Percentiles rank a stretch among this genome's conserved stretches.
Conservation (phyloP, 1,284 basidiomycete species). For the Ceratobasidium sp. region DNA sequence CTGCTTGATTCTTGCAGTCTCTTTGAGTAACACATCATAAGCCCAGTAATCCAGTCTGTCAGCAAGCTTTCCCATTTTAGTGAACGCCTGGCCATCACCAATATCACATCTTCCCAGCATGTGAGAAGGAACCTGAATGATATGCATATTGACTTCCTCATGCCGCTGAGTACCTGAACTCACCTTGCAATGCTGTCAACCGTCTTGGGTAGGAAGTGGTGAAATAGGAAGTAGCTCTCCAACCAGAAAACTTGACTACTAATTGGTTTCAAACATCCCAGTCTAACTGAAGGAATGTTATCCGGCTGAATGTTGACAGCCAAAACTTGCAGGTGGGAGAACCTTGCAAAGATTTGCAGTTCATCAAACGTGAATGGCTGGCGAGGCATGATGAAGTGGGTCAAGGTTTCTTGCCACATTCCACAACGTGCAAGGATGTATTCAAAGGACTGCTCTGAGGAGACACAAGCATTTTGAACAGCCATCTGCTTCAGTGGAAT, state of each 20-base stretch:
- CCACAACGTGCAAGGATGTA: no score
- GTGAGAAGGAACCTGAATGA: neutral
- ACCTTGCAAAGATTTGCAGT: neutral
- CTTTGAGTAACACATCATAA: neutral
- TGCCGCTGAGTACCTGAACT: no score
- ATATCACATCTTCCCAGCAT: neutral
- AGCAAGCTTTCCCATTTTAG: neutral
- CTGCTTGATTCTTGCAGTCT: no score
- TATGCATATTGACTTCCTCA: neutral
- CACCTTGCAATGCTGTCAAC: no score
- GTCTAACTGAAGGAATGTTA: neutral
- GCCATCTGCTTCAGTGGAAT: no score
- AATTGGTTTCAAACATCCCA: neutral
- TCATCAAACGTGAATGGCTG: neutral
- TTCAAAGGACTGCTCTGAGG: no score
- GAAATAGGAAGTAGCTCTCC: neutral
- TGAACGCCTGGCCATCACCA: neutral
- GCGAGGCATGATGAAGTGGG: neutral
- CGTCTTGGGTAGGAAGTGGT: neutral
- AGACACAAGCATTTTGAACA: no score
- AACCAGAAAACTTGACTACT: neutral
- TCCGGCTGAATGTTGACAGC: neutral
- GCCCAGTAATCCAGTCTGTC: neutral
- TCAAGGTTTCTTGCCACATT: neutral
- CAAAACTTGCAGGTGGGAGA: neutral